A percentile compares a stretch with the other conserved stretches of the same genome.
Conservation (phyloP, 345 rosid genomes). For the Eucalyptus tenuipes region DNA sequence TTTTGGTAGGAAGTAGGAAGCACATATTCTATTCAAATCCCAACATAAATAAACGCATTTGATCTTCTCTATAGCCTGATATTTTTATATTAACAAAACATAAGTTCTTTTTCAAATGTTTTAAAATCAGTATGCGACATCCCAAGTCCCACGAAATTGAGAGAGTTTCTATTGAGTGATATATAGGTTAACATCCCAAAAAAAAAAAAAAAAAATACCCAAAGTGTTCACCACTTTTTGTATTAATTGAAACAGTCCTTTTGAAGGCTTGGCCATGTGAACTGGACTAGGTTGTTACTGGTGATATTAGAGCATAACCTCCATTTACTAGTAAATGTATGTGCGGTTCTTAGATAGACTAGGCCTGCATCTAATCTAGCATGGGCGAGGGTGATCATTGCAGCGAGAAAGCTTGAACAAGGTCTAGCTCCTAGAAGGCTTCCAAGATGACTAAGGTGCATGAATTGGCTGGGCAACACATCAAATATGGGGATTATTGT, state of each 20-base stretch:
- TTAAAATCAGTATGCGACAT: not conserved
- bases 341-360: not conserved
- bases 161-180: too few species aligned
- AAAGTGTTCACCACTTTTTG: not conserved
- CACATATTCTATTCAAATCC: not conserved
- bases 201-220: too few species aligned
- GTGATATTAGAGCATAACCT: not conserved
- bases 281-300: not conserved
- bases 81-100: not conserved
- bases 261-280: not conserved
- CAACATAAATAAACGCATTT: not conserved
- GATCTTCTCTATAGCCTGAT: not conserved
- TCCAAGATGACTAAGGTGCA: not conserved
- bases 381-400: not conserved
- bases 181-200: too few species aligned
- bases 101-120: not conserved
- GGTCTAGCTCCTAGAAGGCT: not conserved
- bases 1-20: not conserved
- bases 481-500: not conserved
- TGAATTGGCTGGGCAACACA: not conserved
- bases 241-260: not conserved
- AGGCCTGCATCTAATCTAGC: not conserved
- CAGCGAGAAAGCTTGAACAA: not conserved
- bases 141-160: not conserved
- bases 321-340: not conserved